A percentile compares a stretch with the other conserved stretches of the same genome.
These are phyloP conservation scores for Cornus suecica DNA, from an alignment of 148 eudicot species.

Conservation along the genomic window DNA sequence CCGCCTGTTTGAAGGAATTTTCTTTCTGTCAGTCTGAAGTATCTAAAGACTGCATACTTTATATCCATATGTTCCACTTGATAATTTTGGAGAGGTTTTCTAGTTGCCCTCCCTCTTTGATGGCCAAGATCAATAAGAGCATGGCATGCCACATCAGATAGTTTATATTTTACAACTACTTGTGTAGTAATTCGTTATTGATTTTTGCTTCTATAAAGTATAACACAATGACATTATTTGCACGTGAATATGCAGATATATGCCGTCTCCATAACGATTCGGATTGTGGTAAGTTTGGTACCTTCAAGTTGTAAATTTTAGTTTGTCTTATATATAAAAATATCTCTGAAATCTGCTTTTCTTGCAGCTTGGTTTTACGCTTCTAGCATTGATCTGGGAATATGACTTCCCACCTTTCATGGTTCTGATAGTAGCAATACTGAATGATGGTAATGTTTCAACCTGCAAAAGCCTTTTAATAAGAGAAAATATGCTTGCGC, in stretches of 20 bases:
- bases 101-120: not conserved
- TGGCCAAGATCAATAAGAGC: conserved; percentile 3
- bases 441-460: conserved; percentile 56
- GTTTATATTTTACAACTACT: not conserved
- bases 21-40: not conserved
- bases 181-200: not conserved
- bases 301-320: not conserved
- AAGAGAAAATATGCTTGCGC: too few species aligned
- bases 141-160: not conserved
- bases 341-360: conserved; percentile 1
- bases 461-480: not conserved
- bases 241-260: conserved; percentile 49
- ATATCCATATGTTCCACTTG: not conserved
- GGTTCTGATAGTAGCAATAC: conserved; percentile 69
- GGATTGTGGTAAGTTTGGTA: conserved; percentile 56
- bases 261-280: conserved; percentile 71
- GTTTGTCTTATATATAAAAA: not conserved
- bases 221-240: not conserved
- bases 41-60: not conserved
- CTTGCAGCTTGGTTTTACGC: conserved; percentile 70
- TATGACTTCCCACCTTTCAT: conserved; percentile 79
- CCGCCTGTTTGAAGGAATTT: conserved; percentile 2
- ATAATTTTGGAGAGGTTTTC: not conserved
- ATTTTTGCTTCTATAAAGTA: not conserved
- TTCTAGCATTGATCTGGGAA: conserved; percentile 70